These are phyloP conservation scores for Pseudoturritis turrita DNA, from an alignment of 345 rosid species.

Conservation along the genomic window DNA sequence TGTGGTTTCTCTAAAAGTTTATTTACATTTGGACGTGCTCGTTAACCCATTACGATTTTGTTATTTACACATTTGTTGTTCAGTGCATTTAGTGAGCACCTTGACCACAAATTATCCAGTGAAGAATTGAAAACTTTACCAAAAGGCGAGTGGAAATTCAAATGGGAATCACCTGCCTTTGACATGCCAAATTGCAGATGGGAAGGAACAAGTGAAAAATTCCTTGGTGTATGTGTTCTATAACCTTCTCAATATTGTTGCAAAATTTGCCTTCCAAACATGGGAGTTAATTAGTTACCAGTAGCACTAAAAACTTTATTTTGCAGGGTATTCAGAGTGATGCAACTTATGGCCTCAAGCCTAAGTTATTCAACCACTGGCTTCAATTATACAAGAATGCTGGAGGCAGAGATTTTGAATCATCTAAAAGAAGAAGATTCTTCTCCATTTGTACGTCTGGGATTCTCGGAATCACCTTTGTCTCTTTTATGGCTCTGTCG, in stretches of 20 bases:
- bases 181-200: conserved; percentile 69
- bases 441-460: conserved; percentile 74
- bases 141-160: conserved; percentile 57
- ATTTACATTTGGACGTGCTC: neutral
- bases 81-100: conserved; percentile 70
- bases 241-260: neutral
- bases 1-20: neutral
- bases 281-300: neutral
- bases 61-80: conserved; percentile 1
- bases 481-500: conserved; percentile 18
- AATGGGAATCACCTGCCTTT: conserved; percentile 67
- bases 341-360: conserved; percentile 54
- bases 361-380: conserved; percentile 77
- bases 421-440: conserved; percentile 61
- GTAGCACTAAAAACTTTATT: neutral
- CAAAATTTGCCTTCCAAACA: neutral
- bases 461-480: neutral
- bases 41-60: neutral
- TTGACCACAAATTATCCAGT: conserved; percentile 52
- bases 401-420: conserved; percentile 63
- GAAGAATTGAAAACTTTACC: conserved; percentile 49
- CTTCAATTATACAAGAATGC: conserved; percentile 50
- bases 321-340: conserved; percentile 45
- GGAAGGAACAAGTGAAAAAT: conserved; percentile 63
- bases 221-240: conserved; percentile 47